Evolutionary conservation across 176 grass and related monocot genomes (phyloP).

Genomic region (Coix lacrymajobi): DNA sequence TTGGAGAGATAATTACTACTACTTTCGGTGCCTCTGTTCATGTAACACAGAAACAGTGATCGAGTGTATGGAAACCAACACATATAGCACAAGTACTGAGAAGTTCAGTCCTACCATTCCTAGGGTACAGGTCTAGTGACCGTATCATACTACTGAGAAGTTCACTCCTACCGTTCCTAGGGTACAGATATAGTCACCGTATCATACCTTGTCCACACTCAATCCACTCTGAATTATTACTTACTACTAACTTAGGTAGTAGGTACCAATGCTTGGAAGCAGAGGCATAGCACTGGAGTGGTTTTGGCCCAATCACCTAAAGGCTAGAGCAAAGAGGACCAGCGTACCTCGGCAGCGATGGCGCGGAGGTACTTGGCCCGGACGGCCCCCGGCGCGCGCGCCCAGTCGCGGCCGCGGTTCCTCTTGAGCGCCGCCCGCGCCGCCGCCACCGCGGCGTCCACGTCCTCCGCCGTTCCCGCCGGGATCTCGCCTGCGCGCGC

Average conservation of each 20-base stretch:
- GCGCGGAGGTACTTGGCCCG: slow-evolving; percentile 95
- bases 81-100: background rate
- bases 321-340: background rate
- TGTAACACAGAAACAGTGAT: background rate
- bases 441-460: slow-evolving; percentile 81
- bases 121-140: background rate
- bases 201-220: background rate
- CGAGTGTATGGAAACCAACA: background rate
- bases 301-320: background rate
- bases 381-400: slow-evolving; percentile 64
- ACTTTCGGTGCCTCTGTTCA: background rate
- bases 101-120: background rate
- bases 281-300: background rate
- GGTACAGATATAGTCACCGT: background rate
- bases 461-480: slow-evolving; percentile 81
- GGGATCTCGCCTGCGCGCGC: slow-evolving; percentile 70
- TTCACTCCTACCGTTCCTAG: background rate
- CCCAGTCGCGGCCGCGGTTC: slow-evolving; percentile 84
- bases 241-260: too few relatives aligned
- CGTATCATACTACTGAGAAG: background rate
- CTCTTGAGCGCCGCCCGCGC: slow-evolving; percentile 68
- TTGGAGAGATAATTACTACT: too few relatives aligned
- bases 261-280: background rate
- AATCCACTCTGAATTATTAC: background rate
- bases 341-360: slow-evolving; percentile 78